Base-by-base conservation (phyloP, 306 rosid species). In the Betula pendula region DNA sequence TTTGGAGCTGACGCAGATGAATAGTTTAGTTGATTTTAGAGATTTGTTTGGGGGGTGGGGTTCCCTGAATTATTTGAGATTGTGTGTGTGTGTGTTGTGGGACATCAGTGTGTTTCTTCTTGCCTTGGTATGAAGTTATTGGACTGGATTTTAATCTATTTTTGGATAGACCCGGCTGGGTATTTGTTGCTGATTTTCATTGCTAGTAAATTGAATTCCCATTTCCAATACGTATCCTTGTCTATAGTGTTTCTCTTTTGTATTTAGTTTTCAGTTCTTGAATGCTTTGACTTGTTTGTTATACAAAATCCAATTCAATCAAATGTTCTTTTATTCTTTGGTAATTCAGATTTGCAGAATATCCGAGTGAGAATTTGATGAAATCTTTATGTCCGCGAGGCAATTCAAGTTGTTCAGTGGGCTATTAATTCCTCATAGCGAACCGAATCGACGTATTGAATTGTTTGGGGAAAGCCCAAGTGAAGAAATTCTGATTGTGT, bases 301-400 rank as follows among this genome's bases (percentile, higher is more conserved):
- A 43, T 71, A 6, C 65, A 3, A 71, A 71, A 74, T 73, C 48
- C 40, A 8, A 22, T 33, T 72, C 58, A 67, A 73, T 70, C 55
- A 73, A 67, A 77, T 27, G 9, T 29, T 76, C 50, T 68, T 67
- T 25, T 13, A 27, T 73, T 43, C 44, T 31, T 24, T 72, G 48
- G 27, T 74, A 73, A 24, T 29, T 31, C 73, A 35, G 58, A 33
- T 82, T 81, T 84, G 81, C 81, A 79, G 88, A 82, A 27, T n/a
- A 75, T 53, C 72, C 1, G 22, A 74, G 62, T 27, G 79, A 80
- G 62, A 44, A 51, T 77, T 69, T 73, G 75, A 47, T 75, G 73
- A 20, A 33, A 65, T 71, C 70, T 56, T 77, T 42, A 33, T 77
- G 12, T 79, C 59, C 62, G 33, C 68, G 81, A 74, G 79, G 74